Evolutionary conservation across 2,329 filamentous ascomycete species (phyloP).

Genomic region (Lithohypha guttulata): DNA sequence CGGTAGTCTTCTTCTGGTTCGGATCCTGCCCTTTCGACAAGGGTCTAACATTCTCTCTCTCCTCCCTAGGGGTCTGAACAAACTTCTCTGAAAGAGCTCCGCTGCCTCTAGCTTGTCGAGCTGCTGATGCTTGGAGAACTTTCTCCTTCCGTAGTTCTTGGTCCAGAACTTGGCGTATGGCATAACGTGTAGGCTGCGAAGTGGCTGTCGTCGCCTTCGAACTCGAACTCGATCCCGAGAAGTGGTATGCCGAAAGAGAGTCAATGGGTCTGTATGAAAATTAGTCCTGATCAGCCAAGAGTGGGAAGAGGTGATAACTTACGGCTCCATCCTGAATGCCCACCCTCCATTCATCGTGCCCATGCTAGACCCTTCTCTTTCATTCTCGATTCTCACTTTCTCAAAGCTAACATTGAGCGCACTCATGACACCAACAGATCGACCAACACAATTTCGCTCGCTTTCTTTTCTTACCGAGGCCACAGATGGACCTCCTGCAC

Average conservation of each 20-base stretch:
- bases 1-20: constrained; percentile 22
- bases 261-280: constrained; percentile 52
- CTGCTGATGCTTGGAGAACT: constrained; percentile 52
- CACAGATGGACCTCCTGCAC: constrained; percentile 48
- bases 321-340: constrained; percentile 94
- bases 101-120: constrained; percentile 48
- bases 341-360: constrained; percentile 44
- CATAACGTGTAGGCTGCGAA: constrained; percentile 69
- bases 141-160: constrained; percentile 74
- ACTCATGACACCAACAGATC: constrained; percentile 72
- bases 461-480: constrained; percentile 81
- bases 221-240: constrained; percentile 32
- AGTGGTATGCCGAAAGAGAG: constrained; percentile 62
- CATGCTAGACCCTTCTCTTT: constrained; percentile 46
- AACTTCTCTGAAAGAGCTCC: constrained; percentile 2
- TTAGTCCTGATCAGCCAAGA: constrained; percentile 22
- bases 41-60: constrained; percentile 25
- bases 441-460: constrained; percentile 69
- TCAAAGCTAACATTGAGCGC: constrained; percentile 74
- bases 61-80: constrained; percentile 15
- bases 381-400: constrained; percentile 64
- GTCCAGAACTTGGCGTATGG: constrained; percentile 84
- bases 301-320: constrained; percentile 33
- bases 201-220: constrained; percentile 26
- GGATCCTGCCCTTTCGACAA: constrained; percentile 13